Percentiles rank a stretch among this genome's conserved stretches.
Conservation (phyloP, 2,329 filamentous ascomycete species). For the Lachnellula arida region DNA sequence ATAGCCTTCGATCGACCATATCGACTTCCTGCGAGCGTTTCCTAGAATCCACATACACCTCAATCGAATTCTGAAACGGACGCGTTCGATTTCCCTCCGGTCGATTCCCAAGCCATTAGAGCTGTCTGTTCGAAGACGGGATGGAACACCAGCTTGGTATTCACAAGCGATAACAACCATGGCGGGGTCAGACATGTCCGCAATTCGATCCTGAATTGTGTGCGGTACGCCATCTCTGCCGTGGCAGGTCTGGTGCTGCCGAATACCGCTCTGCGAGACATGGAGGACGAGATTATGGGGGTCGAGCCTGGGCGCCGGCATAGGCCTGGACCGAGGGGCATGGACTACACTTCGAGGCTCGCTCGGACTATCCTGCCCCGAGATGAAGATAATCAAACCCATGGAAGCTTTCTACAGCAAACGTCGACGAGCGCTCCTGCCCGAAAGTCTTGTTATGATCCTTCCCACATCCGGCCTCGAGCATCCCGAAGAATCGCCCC, state of each 20-base stretch:
- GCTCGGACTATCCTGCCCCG: too few species aligned
- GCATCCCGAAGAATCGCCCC: too few species aligned
- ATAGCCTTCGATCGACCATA: too few species aligned
- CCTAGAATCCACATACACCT: background rate
- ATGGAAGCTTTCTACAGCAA: too few species aligned
- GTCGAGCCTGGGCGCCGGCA: too few species aligned
- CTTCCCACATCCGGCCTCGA: too few species aligned
- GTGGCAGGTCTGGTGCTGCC: slow-evolving; percentile 36
- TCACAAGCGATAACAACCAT: slow-evolving; percentile 37
- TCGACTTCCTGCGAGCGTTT: too few species aligned
- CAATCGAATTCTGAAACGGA: slow-evolving; percentile 7
- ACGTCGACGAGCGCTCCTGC: too few species aligned
- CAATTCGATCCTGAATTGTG: slow-evolving; percentile 39
- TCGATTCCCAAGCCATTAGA: slow-evolving; percentile 34
- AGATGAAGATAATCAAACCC: too few species aligned
- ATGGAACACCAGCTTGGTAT: slow-evolving; percentile 35
- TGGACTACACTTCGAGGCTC: too few species aligned
- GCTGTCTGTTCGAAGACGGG: slow-evolving; percentile 31
- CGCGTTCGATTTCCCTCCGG: slow-evolving; percentile 35
- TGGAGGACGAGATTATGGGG: slow-evolving; percentile 16
- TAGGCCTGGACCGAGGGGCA: too few species aligned
- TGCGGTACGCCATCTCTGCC: slow-evolving; percentile 37
- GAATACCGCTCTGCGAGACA: slow-evolving; percentile 34
- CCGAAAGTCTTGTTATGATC: too few species aligned
- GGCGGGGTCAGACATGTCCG: slow-evolving; percentile 39